These are phyloP conservation scores for Arxiozyma slooffiae DNA, from an alignment of 1,139 yeast genomes.

Conservation along the genomic window DNA sequence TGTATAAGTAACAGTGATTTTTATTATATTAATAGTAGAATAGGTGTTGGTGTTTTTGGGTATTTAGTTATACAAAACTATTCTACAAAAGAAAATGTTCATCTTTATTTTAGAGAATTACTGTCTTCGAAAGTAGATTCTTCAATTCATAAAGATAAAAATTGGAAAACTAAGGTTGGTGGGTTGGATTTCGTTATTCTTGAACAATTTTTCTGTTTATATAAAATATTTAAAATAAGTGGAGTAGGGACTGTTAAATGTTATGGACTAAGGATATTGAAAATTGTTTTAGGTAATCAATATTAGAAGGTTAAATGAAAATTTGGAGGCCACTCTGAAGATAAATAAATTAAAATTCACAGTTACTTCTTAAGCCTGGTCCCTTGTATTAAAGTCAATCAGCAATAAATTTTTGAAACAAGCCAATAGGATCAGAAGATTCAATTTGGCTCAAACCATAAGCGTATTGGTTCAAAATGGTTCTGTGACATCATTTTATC, in stretches of 20 bases:
- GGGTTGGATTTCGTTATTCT: constrained; percentile 84
- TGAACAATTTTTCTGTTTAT: constrained; percentile 78
- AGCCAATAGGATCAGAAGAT: constrained; percentile 57
- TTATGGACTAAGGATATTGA: constrained; percentile 69
- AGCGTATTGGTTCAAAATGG: constrained; percentile 65
- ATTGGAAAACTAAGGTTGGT: constrained; percentile 50
- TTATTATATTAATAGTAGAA: constrained; percentile 78
- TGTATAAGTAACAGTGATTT: constrained; percentile 81
- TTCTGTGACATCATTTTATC: constrained; percentile 67
- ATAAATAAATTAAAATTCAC: constrained; percentile 32
- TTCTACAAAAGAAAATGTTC: constrained; percentile 36
- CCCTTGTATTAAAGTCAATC: constrained; percentile 37
- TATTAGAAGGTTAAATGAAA: constrained; percentile 58
- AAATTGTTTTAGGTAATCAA: constrained; percentile 49
- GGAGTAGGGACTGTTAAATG: constrained; percentile 67
- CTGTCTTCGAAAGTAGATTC: constrained; percentile 60
- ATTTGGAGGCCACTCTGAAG: constrained; percentile 39
- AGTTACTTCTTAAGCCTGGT: constrained; percentile 41
- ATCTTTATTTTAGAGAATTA: constrained; percentile 81
- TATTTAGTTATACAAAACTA: constrained; percentile 38
- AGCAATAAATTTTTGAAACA: constrained; percentile 31
- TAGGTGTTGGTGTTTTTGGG: constrained; percentile 94
- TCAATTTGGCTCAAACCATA: constrained; percentile 55
- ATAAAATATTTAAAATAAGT: constrained; percentile 47
- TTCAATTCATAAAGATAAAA: constrained; percentile 53